Conservation (phyloP, 257 asterid genomes). For the Voacanga thouarsii region DNA sequence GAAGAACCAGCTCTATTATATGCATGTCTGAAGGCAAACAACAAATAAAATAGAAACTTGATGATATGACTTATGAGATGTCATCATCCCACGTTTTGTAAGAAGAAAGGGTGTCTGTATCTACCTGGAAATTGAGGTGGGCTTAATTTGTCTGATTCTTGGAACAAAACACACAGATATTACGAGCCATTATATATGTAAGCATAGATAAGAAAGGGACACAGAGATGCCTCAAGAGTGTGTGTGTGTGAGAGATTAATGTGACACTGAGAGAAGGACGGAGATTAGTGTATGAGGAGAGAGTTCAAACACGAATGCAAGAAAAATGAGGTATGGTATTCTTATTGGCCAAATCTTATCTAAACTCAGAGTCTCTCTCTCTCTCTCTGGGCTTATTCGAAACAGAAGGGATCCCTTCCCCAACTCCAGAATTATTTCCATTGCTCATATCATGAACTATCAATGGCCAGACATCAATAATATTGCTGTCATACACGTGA, state of each 20-base stretch:
- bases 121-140: constrained; percentile 59
- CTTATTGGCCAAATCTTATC: constrained; percentile 40
- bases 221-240: constrained; percentile 20
- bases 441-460: constrained; percentile 12
- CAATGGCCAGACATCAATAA: constrained; percentile 23
- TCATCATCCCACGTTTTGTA: constrained; percentile 20
- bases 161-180: constrained; percentile 13
- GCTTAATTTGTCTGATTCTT: constrained; percentile 38
- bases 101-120: constrained; percentile 37
- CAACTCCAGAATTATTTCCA: background rate
- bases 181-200: background rate
- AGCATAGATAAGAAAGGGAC: constrained; percentile 11
- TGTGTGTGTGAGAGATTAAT: too few species aligned
- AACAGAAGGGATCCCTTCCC: constrained; percentile 21
- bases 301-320: constrained; percentile 48
- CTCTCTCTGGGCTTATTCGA: constrained; percentile 21
- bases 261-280: constrained; percentile 13
- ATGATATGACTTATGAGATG: background rate
- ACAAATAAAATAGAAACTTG: background rate
- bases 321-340: constrained; percentile 16
- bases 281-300: constrained; percentile 35
- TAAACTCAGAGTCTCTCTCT: constrained; percentile 12
- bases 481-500: constrained; percentile 34
- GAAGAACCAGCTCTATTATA: background rate
- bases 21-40: constrained; percentile 10